phyloP scores from a whole-genome alignment of 2,329 filamentous ascomycete species.

The Fusarium beomiforme region DNA sequence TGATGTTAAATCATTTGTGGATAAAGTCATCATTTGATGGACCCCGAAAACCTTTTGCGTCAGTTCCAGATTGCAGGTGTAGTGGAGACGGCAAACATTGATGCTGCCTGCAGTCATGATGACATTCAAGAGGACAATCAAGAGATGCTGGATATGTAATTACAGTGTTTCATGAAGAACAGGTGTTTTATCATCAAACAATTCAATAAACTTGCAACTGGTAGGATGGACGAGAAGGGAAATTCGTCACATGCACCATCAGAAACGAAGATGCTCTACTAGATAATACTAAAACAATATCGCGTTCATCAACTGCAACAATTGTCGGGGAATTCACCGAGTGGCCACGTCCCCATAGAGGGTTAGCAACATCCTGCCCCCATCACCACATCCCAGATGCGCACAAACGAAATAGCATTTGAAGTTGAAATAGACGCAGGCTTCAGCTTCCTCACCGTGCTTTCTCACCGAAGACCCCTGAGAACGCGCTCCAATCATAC shows the following conservation, averaged over 20 bases:
- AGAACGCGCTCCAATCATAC: slow-evolving; percentile 33
- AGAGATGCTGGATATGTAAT: neutral
- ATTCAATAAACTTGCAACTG: neutral
- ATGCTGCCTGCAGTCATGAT: too few relatives aligned
- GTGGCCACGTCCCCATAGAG: neutral
- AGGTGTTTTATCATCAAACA: neutral
- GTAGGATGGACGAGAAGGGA: neutral
- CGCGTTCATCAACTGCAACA: neutral
- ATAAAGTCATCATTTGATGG: slow-evolving; percentile 7
- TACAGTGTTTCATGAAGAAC: neutral
- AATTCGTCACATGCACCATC: neutral
- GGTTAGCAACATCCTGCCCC: slow-evolving; percentile 2
- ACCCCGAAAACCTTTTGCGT: slow-evolving; percentile 12
- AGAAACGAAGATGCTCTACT: neutral
- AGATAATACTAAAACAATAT: neutral
- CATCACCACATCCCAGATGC: slow-evolving; percentile 1
- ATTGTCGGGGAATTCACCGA: neutral
- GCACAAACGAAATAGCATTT: slow-evolving; percentile 7
- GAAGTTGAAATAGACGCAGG: slow-evolving; percentile 2
- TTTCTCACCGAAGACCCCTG: slow-evolving; percentile 9
- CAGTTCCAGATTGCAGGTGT: slow-evolving; percentile 2
- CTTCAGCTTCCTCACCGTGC: slow-evolving; percentile 4
- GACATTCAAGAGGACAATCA: neutral
- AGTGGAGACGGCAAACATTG: neutral
- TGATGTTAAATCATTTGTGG: slow-evolving; percentile 25